phyloP scores from a whole-genome alignment of 805 yeast genomes.

The Starmera quercuum region DNA sequence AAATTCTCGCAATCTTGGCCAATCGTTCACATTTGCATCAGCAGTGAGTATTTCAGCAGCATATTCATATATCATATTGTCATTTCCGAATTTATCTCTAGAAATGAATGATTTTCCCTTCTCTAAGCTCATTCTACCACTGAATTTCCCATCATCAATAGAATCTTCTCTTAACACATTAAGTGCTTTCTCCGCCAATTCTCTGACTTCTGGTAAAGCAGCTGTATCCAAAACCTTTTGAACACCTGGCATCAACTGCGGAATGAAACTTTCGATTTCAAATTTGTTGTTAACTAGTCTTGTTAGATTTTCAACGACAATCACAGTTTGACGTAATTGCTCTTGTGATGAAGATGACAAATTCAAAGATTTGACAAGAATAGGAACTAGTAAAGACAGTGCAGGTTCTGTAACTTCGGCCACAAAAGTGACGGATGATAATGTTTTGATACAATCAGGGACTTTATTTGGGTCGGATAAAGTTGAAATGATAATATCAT shows the following conservation, averaged over 20 bases:
- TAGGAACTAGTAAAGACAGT: constrained; percentile 83
- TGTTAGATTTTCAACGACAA: constrained; percentile 91
- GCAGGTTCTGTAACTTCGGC: constrained; percentile 99
- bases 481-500: constrained; percentile 77
- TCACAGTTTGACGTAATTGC: constrained; percentile 92
- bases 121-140: constrained; percentile 58
- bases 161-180: constrained; percentile 78
- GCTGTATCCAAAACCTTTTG: constrained; percentile 84
- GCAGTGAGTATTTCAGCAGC: constrained; percentile 45
- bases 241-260: constrained; percentile 85
- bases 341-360: constrained; percentile 86
- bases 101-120: constrained; percentile 41
- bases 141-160: constrained; percentile 62
- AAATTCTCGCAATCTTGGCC: constrained; percentile 54
- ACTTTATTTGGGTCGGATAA: constrained; percentile 86
- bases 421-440: constrained; percentile 91
- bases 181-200: constrained; percentile 81
- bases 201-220: constrained; percentile 93
- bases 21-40: constrained; percentile 68
- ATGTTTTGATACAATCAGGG: constrained; percentile 79
- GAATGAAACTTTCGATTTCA: constrained; percentile 85
- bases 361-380: constrained; percentile 80
- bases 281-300: constrained; percentile 89
- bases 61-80: constrained; percentile 37
- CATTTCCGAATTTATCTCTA: constrained; percentile 23